Percentiles rank a stretch among this genome's conserved stretches.
phyloP scores from a whole-genome alignment of 225 moss, liverwort and hornwort genomes.

The Antitrichia curtipendula region DNA sequence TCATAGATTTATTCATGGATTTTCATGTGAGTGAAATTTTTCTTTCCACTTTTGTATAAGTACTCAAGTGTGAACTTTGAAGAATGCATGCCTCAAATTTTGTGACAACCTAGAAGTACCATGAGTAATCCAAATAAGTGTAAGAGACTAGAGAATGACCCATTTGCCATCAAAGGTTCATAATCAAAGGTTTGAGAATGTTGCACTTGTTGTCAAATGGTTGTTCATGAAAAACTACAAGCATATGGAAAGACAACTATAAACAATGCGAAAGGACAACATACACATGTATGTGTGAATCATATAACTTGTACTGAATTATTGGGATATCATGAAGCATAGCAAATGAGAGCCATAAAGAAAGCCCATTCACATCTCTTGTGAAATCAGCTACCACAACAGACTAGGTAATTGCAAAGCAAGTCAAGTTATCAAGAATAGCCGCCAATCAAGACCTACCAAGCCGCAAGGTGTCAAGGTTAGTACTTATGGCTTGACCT shows the following conservation, averaged over 20 bases:
- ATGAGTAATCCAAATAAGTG: background rate
- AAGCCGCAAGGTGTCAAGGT: too few species aligned
- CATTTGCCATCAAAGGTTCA: background rate
- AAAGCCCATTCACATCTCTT: background rate
- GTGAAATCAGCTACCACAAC: background rate
- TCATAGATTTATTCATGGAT: too few species aligned
- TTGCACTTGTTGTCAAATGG: background rate
- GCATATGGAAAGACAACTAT: background rate
- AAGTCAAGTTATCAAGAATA: too few species aligned
- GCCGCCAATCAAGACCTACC: too few species aligned
- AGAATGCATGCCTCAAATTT: background rate
- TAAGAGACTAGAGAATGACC: background rate
- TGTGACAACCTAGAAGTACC: too few species aligned
- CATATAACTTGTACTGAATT: rapidly evolving
- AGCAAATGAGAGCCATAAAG: background rate
- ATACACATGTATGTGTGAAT: background rate
- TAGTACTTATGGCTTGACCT: too few species aligned
- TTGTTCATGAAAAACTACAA: rapidly evolving
- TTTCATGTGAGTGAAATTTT: background rate
- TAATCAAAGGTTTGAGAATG: background rate
- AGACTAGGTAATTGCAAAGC: too few species aligned
- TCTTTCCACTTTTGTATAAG: background rate
- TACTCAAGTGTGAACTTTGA: background rate
- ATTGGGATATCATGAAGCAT: background rate
- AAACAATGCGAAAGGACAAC: background rate